Evolutionary conservation across 1,284 basidiomycete species (phyloP).

Genomic region (Phaffia rhodozyma): DNA sequence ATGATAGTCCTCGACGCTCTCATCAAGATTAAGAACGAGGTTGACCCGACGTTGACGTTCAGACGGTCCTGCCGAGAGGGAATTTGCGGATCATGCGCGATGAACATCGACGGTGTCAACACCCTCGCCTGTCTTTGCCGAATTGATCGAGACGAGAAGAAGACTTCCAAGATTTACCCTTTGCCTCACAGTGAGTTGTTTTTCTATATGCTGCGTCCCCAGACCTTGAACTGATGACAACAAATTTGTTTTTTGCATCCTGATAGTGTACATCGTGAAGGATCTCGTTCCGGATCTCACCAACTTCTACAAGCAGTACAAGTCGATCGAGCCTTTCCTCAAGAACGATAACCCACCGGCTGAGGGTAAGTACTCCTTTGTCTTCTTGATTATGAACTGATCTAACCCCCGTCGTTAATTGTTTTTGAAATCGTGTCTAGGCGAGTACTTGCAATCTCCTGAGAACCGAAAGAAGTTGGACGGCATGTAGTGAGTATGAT

Average conservation of each 20-base stretch:
- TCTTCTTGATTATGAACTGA: neutral
- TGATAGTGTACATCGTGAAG: slow-evolving; percentile 93
- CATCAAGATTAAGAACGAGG: slow-evolving; percentile 98
- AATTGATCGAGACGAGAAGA: slow-evolving; percentile 63
- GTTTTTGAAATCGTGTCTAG: neutral
- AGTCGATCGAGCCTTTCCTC: slow-evolving; percentile 91
- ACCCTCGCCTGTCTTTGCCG: slow-evolving; percentile 95
- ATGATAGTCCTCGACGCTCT: slow-evolving; percentile 69
- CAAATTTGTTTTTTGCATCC: neutral
- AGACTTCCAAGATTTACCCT: slow-evolving; percentile 87
- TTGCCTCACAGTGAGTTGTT: slow-evolving; percentile 83
- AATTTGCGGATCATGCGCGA: slow-evolving; percentile 95
- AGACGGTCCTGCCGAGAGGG: slow-evolving; percentile 94
- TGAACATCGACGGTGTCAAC: slow-evolving; percentile 98
- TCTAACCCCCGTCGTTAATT: neutral
- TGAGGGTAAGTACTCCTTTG: slow-evolving; percentile 35
- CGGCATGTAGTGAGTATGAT: slow-evolving; percentile 79
- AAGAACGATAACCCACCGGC: slow-evolving; percentile 83
- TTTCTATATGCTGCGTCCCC: neutral
- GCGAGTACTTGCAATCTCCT: slow-evolving; percentile 73
- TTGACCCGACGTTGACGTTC: slow-evolving; percentile 93
- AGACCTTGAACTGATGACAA: neutral
- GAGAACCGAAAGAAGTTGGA: slow-evolving; percentile 94
- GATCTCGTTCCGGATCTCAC: slow-evolving; percentile 72
- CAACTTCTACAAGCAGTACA: slow-evolving; percentile 80